Conservation (phyloP, 73 alveolate genomes). For the Tetrahymena borealis region DNA sequence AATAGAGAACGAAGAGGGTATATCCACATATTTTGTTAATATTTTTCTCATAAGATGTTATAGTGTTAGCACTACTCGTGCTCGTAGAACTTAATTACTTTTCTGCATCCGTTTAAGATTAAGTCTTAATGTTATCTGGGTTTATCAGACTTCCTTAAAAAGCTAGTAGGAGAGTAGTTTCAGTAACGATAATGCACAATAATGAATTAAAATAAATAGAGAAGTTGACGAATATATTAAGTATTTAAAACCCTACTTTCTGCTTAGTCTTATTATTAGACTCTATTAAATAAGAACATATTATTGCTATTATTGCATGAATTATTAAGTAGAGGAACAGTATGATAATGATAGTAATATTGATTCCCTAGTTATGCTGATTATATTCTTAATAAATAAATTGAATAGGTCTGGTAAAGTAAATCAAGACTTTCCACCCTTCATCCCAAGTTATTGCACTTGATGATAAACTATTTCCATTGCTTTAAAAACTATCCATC, state of each 20-base stretch:
- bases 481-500: background rate
- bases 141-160: background rate
- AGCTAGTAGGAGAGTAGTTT: background rate
- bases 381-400: background rate
- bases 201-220: background rate
- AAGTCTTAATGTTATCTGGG: background rate
- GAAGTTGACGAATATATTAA: background rate
- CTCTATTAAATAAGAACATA: background rate
- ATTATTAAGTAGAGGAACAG: background rate
- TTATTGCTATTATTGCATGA: background rate
- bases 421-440: background rate
- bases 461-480: background rate
- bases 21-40: background rate
- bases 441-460: background rate
- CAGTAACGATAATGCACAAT: background rate
- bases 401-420: background rate
- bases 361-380: background rate
- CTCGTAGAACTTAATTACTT: no score
- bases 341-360: background rate
- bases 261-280: background rate
- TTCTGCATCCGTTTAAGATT: background rate
- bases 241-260: background rate
- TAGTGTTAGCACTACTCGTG: no score
- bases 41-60: no score
- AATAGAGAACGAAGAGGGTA: background rate